These are phyloP conservation scores for Cryptosporidium felis DNA, from an alignment of 169 alveolate species.

Conservation along the genomic window DNA sequence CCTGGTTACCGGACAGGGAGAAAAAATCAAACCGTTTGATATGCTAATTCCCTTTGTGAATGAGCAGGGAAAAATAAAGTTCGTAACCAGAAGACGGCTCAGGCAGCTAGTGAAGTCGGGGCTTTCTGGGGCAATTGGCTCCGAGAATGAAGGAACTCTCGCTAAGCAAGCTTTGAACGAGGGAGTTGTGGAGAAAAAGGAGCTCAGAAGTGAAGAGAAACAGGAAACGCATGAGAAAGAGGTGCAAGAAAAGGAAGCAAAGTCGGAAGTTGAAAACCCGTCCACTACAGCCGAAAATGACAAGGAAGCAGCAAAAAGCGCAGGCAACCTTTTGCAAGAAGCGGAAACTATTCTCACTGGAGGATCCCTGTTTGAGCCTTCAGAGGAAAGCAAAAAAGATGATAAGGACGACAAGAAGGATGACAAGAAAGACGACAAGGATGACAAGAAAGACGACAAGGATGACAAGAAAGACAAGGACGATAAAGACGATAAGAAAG, in stretches of 20 bases:
- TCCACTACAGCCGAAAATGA: not conserved
- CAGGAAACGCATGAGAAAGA: not conserved
- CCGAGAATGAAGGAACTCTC: not conserved
- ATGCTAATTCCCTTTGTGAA: constrained; percentile 61
- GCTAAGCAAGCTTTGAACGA: not conserved
- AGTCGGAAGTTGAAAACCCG: not conserved
- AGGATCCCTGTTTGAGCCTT: constrained; percentile 44
- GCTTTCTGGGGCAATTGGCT: constrained; percentile 45
- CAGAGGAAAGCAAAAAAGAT: not conserved
- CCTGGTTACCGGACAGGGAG: constrained; percentile 22
- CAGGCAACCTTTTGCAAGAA: constrained; percentile 23
- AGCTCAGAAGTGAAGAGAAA: not conserved
- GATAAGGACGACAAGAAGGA: constrained; percentile 7
- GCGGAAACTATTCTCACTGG: constrained; percentile 65
- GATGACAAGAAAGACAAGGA: not conserved
- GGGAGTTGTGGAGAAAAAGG: not conserved
- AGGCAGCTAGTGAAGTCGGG: constrained; percentile 63
- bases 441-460: not conserved
- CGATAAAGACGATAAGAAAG: not conserved
- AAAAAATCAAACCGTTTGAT: constrained; percentile 58
- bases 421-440: not conserved
- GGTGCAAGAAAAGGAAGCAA: constrained; percentile 18
- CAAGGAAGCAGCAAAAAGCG: constrained; percentile 36
- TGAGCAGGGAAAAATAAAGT: constrained; percentile 41
- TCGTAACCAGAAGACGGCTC: constrained; percentile 56